phyloP scores from a whole-genome alignment of 2,329 filamentous ascomycete species.

The Onygena corvina region DNA sequence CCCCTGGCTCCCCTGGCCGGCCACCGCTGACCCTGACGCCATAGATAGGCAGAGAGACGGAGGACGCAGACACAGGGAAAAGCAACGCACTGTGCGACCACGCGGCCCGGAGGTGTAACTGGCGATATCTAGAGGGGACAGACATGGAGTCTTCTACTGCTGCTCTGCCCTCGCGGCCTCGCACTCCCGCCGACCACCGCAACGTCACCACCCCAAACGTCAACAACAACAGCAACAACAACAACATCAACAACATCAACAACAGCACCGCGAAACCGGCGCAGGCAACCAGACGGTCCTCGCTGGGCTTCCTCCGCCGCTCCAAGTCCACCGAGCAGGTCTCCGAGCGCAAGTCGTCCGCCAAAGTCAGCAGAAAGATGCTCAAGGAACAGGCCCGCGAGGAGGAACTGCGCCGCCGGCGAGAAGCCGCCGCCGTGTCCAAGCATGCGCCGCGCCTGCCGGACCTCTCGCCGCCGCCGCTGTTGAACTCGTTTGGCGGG shows the following conservation, averaged over 20 bases:
- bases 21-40: neutral
- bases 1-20: too few relatives aligned
- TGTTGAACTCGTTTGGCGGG: constrained; percentile 48
- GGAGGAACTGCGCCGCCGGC: constrained; percentile 44
- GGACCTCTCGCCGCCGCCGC: constrained; percentile 36
- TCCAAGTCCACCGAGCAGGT: constrained; percentile 54
- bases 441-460: constrained; percentile 47
- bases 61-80: neutral
- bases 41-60: neutral
- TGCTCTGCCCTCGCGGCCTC: constrained; percentile 20
- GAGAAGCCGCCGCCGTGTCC: constrained; percentile 44
- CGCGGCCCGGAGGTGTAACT: neutral
- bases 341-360: constrained; percentile 39
- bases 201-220: constrained; percentile 25
- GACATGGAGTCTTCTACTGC: neutral
- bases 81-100: neutral
- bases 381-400: constrained; percentile 31
- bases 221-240: constrained; percentile 22
- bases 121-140: neutral
- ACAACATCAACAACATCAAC: constrained; percentile 16
- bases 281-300: constrained; percentile 35
- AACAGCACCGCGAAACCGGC: neutral
- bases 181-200: constrained; percentile 24
- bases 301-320: constrained; percentile 51
- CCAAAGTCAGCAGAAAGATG: constrained; percentile 28